These are phyloP conservation scores for Aureobasidium pullulans DNA, from an alignment of 2,329 filamentous ascomycete species.

Conservation along the genomic window DNA sequence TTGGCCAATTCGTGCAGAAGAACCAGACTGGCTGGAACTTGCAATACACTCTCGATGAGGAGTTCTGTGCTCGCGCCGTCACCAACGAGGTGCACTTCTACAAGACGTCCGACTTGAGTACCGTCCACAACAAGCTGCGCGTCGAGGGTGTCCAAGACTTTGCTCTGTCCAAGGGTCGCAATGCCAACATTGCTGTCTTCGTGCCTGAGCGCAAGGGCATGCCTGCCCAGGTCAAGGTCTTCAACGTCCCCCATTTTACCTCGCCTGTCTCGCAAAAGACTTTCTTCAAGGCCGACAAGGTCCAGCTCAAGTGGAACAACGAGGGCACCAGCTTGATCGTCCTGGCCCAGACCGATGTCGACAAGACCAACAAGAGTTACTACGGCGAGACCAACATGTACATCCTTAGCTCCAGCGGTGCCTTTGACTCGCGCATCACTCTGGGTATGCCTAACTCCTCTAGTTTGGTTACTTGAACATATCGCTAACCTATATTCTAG, in stretches of 20 bases:
- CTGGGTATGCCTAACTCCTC: slow-evolving; percentile 44
- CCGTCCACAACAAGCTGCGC: slow-evolving; percentile 90
- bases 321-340: slow-evolving; percentile 87
- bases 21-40: slow-evolving; percentile 93
- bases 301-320: slow-evolving; percentile 96
- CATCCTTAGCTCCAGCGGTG: slow-evolving; percentile 81
- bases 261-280: slow-evolving; percentile 89
- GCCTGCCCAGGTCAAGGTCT: slow-evolving; percentile 90
- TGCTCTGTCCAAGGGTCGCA: slow-evolving; percentile 80
- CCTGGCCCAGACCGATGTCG: slow-evolving; percentile 93
- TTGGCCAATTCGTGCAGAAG: slow-evolving; percentile 93
- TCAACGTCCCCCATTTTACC: slow-evolving; percentile 81
- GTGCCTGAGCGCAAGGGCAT: slow-evolving; percentile 94
- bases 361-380: slow-evolving; percentile 98
- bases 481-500: slow-evolving; percentile 34
- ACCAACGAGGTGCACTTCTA: slow-evolving; percentile 99
- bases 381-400: slow-evolving; percentile 98
- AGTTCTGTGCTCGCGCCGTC: slow-evolving; percentile 83
- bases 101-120: slow-evolving; percentile 74
- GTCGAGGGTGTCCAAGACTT: slow-evolving; percentile 88
- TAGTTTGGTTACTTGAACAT: neutral
- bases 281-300: slow-evolving; percentile 99
- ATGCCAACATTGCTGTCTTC: slow-evolving; percentile 89
- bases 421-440: slow-evolving; percentile 84
- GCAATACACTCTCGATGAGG: slow-evolving; percentile 91